A percentile compares a stretch with the other conserved stretches of the same genome.
These are phyloP conservation scores for Claviceps sp. DNA, from an alignment of 2,329 filamentous ascomycete genomes.

Conservation along the genomic window DNA sequence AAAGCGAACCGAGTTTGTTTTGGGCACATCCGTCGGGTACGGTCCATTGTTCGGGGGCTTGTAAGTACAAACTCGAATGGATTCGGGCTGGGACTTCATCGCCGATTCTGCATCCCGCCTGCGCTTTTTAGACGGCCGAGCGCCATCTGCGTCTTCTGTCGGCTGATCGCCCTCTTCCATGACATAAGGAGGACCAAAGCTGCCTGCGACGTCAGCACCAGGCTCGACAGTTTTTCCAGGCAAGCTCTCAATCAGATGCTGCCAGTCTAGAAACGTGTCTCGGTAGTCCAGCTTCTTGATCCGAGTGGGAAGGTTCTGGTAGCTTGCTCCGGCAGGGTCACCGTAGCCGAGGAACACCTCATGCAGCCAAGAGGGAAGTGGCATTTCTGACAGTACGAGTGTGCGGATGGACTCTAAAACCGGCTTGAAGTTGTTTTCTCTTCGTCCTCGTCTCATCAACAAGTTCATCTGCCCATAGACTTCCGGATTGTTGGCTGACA, in stretches of 20 bases:
- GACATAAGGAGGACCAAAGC: slow-evolving; percentile 79
- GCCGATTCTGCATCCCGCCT: slow-evolving; percentile 62
- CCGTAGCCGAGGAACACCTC: slow-evolving; percentile 97
- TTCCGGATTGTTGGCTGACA: slow-evolving; percentile 55
- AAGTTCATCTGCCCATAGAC: slow-evolving; percentile 79
- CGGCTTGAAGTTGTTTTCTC: slow-evolving; percentile 96
- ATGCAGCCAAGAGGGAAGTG: slow-evolving; percentile 81
- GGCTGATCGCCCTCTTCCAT: slow-evolving; percentile 52
- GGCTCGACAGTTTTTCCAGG: slow-evolving; percentile 81
- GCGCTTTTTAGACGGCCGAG: slow-evolving; percentile 70
- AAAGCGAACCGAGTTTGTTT: slow-evolving; percentile 72
- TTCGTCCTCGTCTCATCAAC: slow-evolving; percentile 64
- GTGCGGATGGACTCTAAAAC: slow-evolving; percentile 84
- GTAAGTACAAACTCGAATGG: slow-evolving; percentile 77
- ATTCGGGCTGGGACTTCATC: slow-evolving; percentile 48
- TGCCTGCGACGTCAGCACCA: slow-evolving; percentile 53
- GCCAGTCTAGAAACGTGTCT: slow-evolving; percentile 92
- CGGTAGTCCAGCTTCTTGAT: slow-evolving; percentile 74
- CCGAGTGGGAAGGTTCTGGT: slow-evolving; percentile 67
- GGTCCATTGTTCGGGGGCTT: slow-evolving; percentile 79
- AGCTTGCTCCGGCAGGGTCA: slow-evolving; percentile 76
- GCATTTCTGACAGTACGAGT: slow-evolving; percentile 71
- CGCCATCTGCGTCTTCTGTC: slow-evolving; percentile 33
- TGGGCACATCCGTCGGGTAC: slow-evolving; percentile 74
- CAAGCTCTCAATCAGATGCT: slow-evolving; percentile 80